phyloP scores from a whole-genome alignment of 1,139 yeast species.

The Magnusiomyces paraingens region DNA sequence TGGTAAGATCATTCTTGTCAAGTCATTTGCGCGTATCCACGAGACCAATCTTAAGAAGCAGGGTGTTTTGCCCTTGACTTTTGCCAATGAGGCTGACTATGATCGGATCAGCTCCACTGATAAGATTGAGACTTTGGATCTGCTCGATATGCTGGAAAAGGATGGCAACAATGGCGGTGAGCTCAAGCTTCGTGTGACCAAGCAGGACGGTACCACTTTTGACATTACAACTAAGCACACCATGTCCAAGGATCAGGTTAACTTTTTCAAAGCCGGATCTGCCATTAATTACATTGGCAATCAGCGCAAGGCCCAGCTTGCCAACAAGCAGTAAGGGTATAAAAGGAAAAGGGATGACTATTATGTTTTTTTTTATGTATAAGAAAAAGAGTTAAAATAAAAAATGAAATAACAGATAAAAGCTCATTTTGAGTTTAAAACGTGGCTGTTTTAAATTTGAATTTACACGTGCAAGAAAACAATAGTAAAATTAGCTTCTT shows the following conservation, averaged over 20 bases:
- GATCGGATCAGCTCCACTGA: slow-evolving; percentile 76
- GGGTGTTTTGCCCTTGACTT: slow-evolving; percentile 92
- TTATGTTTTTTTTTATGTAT: neutral
- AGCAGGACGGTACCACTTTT: slow-evolving; percentile 64
- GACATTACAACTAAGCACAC: slow-evolving; percentile 81
- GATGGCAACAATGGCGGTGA: slow-evolving; percentile 84
- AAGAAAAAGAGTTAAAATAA: neutral
- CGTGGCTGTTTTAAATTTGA: neutral
- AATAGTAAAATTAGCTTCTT: neutral
- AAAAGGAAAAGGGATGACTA: neutral
- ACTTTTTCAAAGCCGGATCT: slow-evolving; percentile 94
- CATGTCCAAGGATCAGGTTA: slow-evolving; percentile 93
- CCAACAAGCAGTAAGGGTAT: neutral
- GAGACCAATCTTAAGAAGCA: slow-evolving; percentile 91
- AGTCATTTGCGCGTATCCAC: slow-evolving; percentile 94
- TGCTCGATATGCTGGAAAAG: slow-evolving; percentile 70
- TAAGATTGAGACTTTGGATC: slow-evolving; percentile 66
- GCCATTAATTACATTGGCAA: slow-evolving; percentile 91
- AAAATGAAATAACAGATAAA: neutral
- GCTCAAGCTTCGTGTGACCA: slow-evolving; percentile 63
- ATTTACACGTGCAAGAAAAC: neutral
- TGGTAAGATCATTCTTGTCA: slow-evolving; percentile 80
- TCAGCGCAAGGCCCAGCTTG: slow-evolving; percentile 13
- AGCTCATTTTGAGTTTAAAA: too few species aligned
- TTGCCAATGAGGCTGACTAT: slow-evolving; percentile 83